These are phyloP conservation scores for Aeschynomene evenia DNA, from an alignment of 306 rosid genomes.

Conservation along the genomic window DNA sequence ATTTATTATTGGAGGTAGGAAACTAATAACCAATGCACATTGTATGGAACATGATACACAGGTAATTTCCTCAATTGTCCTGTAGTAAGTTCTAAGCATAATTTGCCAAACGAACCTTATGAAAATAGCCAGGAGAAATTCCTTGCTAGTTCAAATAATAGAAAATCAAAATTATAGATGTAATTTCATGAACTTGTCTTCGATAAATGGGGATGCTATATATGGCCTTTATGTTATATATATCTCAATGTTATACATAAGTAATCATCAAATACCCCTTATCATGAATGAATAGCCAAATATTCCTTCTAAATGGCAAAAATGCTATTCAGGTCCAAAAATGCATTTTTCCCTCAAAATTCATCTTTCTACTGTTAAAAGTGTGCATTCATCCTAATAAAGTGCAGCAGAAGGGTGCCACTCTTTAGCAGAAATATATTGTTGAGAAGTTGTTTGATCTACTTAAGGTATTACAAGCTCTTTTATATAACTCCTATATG, in stretches of 20 bases:
- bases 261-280: too few relatives aligned
- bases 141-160: slow-evolving; percentile 7
- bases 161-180: not conserved
- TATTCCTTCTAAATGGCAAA: too few relatives aligned
- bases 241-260: too few relatives aligned
- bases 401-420: slow-evolving; percentile 98
- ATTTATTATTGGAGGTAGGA: slow-evolving; percentile 83
- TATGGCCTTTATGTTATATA: too few relatives aligned
- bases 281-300: too few relatives aligned
- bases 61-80: slow-evolving; percentile 46
- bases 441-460: slow-evolving; percentile 96
- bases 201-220: not conserved
- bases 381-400: slow-evolving; percentile 97
- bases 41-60: slow-evolving; percentile 96
- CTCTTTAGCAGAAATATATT: slow-evolving; percentile 85
- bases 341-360: too few relatives aligned
- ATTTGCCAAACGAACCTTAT: slow-evolving; percentile 10
- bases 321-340: too few relatives aligned
- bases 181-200: not conserved
- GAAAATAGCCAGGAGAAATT: slow-evolving; percentile 22
- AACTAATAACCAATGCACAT: slow-evolving; percentile 94
- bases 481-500: not conserved
- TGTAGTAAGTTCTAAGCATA: slow-evolving; percentile 11
- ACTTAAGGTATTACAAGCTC: slow-evolving; percentile 62
- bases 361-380: too few relatives aligned